Base-by-base conservation (phyloP, 169 alveolate species). In the Haemoproteus tartakovskyi region DNA sequence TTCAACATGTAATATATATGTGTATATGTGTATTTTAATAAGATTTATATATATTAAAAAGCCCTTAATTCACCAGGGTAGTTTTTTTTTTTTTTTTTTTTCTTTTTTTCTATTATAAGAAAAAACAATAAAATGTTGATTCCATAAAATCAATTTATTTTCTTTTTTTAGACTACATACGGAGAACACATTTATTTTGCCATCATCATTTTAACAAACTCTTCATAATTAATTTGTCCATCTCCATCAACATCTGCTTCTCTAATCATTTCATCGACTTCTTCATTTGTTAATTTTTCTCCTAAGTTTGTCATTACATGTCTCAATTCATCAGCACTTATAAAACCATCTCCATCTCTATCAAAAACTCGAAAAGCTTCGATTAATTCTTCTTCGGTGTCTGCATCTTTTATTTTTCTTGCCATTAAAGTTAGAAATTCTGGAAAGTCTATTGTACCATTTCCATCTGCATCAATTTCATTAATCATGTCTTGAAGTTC, bases 161-260 rank as follows among this genome's bases (percentile, higher is more conserved):
- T 16, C 14, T 33, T 47, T 52, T 8, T 18, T n/a, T 16, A 16
- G 6, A 62, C 37, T 80, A 33, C 37, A 40, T 4, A 26, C 8
- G 18, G 22, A 30, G 2, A 43, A 43, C 47, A 22, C 19, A 67
- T 24, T 90, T 87, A 96, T 92, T 96, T 94, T 63, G 98, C 94
- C 87, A 95, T 92, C 99, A 95, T 95, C 98, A 98, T 96, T 87
- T 96, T 95, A 33, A 96, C 98, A 87, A 96, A 96, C 87, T 96
- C 99, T 67, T 95, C 99, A 85, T 96, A 97, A 93, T 96, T 96
- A 89, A 97, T 97, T 47, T 95, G 97, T 22, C 99, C 99, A 89
- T 97, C 99, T 11, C 99, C 99, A 80, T 98, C 99, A 24, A 95
- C 95, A 80, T 97, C 99, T 52, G 99, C 99, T 87, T 97, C 99